These are phyloP conservation scores for Acorus calamus DNA, from an alignment of 106 monocot species.

Conservation along the genomic window DNA sequence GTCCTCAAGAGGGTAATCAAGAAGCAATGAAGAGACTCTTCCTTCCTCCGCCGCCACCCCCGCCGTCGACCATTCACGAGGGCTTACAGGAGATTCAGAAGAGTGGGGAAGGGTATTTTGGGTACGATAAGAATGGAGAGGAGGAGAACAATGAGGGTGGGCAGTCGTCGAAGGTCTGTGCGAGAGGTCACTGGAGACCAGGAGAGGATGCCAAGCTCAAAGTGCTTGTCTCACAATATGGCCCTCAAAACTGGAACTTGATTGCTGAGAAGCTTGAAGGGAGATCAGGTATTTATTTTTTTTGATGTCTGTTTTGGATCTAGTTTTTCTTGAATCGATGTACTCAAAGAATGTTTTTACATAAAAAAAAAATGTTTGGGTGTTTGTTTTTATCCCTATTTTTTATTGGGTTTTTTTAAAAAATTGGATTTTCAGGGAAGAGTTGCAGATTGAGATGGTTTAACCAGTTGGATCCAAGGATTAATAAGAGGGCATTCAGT, in stretches of 20 bases:
- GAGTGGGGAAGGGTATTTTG: no score
- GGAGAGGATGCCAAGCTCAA: conserved; percentile 80
- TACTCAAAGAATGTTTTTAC: no score
- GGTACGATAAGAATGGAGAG: not conserved
- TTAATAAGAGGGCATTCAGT: conserved; percentile 54
- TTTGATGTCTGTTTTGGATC: not conserved
- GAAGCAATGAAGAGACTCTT: no score
- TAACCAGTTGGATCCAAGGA: conserved; percentile 80
- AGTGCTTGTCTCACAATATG: conserved; percentile 66
- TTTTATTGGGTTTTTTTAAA: no score
- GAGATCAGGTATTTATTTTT: conserved; percentile 56
- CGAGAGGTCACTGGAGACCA: conserved; percentile 83
- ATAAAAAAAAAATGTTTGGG: not conserved
- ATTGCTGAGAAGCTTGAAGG: conserved; percentile 84
- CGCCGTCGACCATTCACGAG: no score
- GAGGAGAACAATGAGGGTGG: conserved; percentile 2
- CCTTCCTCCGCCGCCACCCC: no score
- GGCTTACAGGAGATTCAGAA: no score
- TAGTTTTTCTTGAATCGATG: not conserved
- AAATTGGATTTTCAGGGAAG: conserved; percentile 42
- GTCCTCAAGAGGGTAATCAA: no score
- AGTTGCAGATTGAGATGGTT: conserved; percentile 88
- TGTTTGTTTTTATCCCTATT: not conserved
- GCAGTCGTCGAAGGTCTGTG: conserved; percentile 43
- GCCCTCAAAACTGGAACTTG: conserved; percentile 93